Base-by-base conservation (phyloP, 176 grass and related monocot genomes). In the Secale cereale region DNA sequence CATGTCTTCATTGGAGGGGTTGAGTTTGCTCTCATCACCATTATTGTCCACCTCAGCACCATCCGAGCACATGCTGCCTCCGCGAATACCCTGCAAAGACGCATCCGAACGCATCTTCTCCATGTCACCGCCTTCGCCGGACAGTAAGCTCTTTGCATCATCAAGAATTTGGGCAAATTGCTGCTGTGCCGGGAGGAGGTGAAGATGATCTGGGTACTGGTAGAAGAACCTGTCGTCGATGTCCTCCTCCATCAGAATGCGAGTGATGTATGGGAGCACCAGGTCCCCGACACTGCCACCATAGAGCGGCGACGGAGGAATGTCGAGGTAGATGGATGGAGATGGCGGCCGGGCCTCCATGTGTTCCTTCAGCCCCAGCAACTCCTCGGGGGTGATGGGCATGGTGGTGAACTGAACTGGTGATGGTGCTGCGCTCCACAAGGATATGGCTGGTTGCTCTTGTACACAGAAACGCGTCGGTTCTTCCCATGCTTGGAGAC, bases 161-260 rank as follows among this genome's bases (percentile, higher is more conserved):
- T 75, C 45, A 1, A 88, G 65, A 31, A 86, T 88, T 65, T 86
- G 78, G 46, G 66, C 13, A 10, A 88, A 91, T 59, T 82, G 78
- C 59, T 88, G 83, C 57, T 88, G 85, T 0, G 40, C 82, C 60
- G 80, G 70, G 27, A 91, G 82, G 63, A 79, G 74, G 15, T 73
- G 33, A 17, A 33, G 82, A 39, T 91, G 54, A 16, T 88, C 71
- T 8, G 77, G 48, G 39, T 74, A 85, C 7, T 78, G 64, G 56
- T 70, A 76, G 29, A 59, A 73, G 15, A 86, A 79, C 5, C 81
- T 81, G 23, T 76, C 78, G 8, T 85, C 91, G 7, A 81, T 72
- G n/a, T 89, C 81, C 2, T 92, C 91, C 60, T 92, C 90, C 90
- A 83, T 84, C 31, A 92, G 75, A 70, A 92, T 81, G 29, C 29